phyloP scores from a whole-genome alignment of 208 protist genomes.

The Leishmania major region DNA sequence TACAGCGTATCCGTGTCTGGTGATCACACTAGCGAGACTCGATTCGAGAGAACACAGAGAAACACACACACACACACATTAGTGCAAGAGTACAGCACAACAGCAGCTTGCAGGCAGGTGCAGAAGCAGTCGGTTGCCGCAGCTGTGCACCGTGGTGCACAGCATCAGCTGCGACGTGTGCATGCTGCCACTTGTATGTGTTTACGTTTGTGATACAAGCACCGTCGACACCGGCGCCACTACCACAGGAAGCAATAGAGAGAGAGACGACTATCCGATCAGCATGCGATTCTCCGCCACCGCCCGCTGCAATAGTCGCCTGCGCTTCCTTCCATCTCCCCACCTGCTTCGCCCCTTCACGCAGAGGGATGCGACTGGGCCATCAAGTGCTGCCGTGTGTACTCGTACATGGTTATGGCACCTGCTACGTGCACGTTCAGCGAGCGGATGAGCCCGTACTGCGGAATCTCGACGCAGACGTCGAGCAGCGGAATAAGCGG shows the following conservation, averaged over 20 bases:
- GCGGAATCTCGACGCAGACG: constrained; percentile 91
- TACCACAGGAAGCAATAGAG: neutral
- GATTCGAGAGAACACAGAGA: neutral
- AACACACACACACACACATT: neutral
- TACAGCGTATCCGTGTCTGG: neutral
- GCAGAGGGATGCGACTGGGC: neutral
- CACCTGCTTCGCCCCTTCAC: neutral
- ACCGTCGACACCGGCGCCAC: neutral
- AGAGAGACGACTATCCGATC: neutral
- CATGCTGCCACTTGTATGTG: neutral
- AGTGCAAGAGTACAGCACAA: neutral
- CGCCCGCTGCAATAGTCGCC: neutral
- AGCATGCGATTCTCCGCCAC: neutral
- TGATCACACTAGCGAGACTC: neutral
- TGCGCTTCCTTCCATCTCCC: neutral
- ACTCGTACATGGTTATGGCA: constrained; percentile 92
- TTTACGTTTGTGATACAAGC: neutral
- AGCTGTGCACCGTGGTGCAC: neutral
- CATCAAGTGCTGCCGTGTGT: constrained; percentile 88
- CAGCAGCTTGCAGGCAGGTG: neutral
- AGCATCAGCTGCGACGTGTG: neutral
- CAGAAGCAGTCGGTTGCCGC: neutral
- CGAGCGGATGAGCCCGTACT: constrained; percentile 91
- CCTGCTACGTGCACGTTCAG: constrained; percentile 94
- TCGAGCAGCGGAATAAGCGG: constrained; percentile 79